These are phyloP conservation scores for Epichloe elymi DNA, from an alignment of 2,329 filamentous ascomycete species.

Conservation along the genomic window DNA sequence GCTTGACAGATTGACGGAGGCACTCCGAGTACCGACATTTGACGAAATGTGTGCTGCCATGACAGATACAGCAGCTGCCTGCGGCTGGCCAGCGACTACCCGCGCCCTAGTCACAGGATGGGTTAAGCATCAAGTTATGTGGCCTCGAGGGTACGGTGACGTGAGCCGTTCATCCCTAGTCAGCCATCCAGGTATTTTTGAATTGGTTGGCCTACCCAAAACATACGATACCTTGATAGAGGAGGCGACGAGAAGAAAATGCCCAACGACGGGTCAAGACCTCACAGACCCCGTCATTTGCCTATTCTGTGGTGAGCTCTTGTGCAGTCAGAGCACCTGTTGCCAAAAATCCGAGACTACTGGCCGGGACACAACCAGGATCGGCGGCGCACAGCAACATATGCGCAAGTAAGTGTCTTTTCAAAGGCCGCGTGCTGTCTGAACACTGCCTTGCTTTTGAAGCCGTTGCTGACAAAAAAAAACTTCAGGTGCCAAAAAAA, in stretches of 20 bases:
- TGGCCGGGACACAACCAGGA: constrained; percentile 29
- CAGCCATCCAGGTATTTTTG: constrained; percentile 84
- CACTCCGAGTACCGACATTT: constrained; percentile 63
- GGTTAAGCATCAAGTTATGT: constrained; percentile 51
- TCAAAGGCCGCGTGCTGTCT: neutral
- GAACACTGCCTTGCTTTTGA: neutral
- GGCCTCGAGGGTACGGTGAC: constrained; percentile 18
- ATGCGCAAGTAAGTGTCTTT: constrained; percentile 56
- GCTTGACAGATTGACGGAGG: constrained; percentile 65
- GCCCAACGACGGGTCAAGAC: constrained; percentile 83
- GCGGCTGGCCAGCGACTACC: constrained; percentile 36
- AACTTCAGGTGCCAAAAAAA: constrained; percentile 64
- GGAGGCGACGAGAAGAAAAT: constrained; percentile 71
- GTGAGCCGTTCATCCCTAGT: constrained; percentile 32
- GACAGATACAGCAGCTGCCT: constrained; percentile 28
- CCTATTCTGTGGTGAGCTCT: constrained; percentile 90
- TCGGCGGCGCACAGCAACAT: constrained; percentile 85
- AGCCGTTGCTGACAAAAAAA: neutral
- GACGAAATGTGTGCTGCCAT: constrained; percentile 61
- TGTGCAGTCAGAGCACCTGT: constrained; percentile 88
- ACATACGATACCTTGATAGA: constrained; percentile 90
- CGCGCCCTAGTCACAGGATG: constrained; percentile 48
- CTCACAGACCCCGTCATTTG: constrained; percentile 84
- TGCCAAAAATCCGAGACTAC: constrained; percentile 55
- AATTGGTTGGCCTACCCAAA: constrained; percentile 81